Evolutionary conservation across 345 rosid species (phyloP), one percentile per base, ranked within the genome.

Genomic region (Balakata baccata): DNA sequence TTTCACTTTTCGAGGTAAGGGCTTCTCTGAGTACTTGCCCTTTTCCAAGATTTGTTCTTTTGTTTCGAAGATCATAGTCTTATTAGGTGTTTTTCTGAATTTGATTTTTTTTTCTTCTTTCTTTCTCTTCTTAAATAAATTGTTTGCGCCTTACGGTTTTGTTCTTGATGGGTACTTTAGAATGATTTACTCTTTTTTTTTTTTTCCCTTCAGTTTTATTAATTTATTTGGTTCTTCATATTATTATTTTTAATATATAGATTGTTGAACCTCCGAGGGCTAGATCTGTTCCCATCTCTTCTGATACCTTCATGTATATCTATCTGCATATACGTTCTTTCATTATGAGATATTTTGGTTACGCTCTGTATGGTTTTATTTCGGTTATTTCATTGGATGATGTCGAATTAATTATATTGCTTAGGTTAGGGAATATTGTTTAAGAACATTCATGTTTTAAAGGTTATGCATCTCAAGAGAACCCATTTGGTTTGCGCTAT

Each of bases 1-100:
- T 62, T 54, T 64, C 22, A 38, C 25, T 18, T 62, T 43, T 52
- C 47, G 4, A 68, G 68, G 78, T 75, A 11, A 7, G 17, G 4
- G 6, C 6, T 37, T 18, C 10, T 0, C 39, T 20, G 50, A 38
- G 50, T 17, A 3, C 5, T 2, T 25, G 6, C 18, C 18, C 20
- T 17, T 39, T 45, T 70, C 47, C 0, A 7, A 18, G 22, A 57
- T 69, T 60, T 5, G 39, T 3, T 16, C 53, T 29, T 37, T 57
- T 20, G 18, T 3, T 5, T 20, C 22, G 61, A 23, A 9, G n/a
- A 16, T 53, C 17, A 17, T 53, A n/a, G 7, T 53, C n/a, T 53
- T 9, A 57, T 57, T 57, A 57, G 34, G 22, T 75, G 4, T 25
- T 63, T 45, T 22, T n/a, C 0, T 58, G 10, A 25, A 13, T 11